A percentile compares a stretch with the other conserved stretches of the same genome.
These are phyloP conservation scores for Suillus fuscotomentosus DNA, from an alignment of 768 basidiomycete genomes.

Conservation along the genomic window DNA sequence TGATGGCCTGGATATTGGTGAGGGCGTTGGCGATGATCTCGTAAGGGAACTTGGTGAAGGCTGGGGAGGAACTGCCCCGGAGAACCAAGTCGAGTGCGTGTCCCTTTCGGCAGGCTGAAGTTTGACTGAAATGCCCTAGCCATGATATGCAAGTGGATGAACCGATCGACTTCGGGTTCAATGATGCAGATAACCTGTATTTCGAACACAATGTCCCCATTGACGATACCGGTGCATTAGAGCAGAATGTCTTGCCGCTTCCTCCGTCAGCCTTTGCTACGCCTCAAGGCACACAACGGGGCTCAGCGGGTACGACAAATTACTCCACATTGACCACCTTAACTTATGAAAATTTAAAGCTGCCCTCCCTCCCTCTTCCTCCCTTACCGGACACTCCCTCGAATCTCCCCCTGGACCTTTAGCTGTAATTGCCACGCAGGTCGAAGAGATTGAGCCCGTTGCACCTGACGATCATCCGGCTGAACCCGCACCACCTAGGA, in stretches of 20 bases:
- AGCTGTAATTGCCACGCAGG: background rate
- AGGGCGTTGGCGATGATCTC: slow-evolving; percentile 69
- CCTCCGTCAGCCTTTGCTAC: background rate
- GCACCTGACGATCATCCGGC: background rate
- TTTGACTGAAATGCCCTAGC: background rate
- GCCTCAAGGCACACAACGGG: background rate
- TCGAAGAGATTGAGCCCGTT: background rate
- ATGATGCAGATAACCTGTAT: slow-evolving; percentile 6
- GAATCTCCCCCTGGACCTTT: background rate
- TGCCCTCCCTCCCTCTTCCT: slow-evolving; percentile 5
- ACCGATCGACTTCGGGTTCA: slow-evolving; percentile 11
- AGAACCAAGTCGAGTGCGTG: slow-evolving; percentile 22
- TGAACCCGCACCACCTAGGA: slow-evolving; percentile 22
- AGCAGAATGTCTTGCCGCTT: background rate
- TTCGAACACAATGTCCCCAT: background rate
- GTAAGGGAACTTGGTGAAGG: slow-evolving; percentile 72
- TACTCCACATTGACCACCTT: background rate
- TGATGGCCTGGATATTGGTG: slow-evolving; percentile 57
- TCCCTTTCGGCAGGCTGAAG: background rate
- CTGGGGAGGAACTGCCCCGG: slow-evolving; percentile 48
- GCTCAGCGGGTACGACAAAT: background rate
- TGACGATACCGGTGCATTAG: background rate
- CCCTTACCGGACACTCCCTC: slow-evolving; percentile 7
- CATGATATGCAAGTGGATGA: slow-evolving; percentile 8
- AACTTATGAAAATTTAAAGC: slow-evolving; percentile 1